These are phyloP conservation scores for Hibiscus mutabilis DNA, from an alignment of 345 rosid genomes.

Conservation along the genomic window DNA sequence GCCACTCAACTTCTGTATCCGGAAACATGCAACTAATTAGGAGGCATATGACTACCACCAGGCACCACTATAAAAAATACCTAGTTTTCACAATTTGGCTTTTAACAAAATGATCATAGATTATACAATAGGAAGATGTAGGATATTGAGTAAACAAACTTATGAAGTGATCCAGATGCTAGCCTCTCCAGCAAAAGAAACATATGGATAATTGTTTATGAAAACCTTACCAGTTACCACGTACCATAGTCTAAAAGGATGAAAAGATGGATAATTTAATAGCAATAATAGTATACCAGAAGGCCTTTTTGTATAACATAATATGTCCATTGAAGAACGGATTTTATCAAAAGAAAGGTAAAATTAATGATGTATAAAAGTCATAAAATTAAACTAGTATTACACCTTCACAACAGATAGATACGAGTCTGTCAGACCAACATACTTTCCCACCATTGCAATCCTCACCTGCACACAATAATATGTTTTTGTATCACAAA, in stretches of 20 bases:
- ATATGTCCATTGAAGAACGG: not conserved
- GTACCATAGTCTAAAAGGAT: not conserved
- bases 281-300: not conserved
- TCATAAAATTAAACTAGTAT: not conserved
- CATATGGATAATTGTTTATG: not conserved
- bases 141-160: not conserved
- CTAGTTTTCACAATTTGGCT: not conserved
- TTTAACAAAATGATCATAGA: not conserved
- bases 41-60: not conserved
- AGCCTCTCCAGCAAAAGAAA: not conserved
- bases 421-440: constrained; percentile 90
- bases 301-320: not conserved
- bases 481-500: not conserved
- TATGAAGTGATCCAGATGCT: not conserved
- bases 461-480: constrained; percentile 62
- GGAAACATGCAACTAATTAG: not conserved
- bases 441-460: constrained; percentile 95
- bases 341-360: not conserved
- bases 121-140: not conserved
- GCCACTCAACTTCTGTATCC: not conserved
- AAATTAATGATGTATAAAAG: not conserved
- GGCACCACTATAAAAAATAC: not conserved
- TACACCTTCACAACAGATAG: constrained; percentile 86
- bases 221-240: not conserved
- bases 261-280: not conserved